Conservation (phyloP, 2,329 filamentous ascomycete genomes). For the Claviceps paspali region DNA sequence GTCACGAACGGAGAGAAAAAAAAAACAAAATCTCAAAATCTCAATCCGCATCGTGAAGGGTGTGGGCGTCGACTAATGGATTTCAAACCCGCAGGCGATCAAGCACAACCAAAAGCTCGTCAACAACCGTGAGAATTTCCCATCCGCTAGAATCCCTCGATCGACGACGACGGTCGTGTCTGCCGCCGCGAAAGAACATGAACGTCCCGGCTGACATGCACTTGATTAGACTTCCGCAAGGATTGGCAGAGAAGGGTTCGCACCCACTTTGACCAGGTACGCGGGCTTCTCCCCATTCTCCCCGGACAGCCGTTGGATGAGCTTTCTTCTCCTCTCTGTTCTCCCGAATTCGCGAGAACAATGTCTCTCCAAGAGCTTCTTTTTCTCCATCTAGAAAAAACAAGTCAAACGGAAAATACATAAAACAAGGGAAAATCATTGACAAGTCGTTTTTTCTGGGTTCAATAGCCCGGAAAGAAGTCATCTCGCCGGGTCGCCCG, state of each 20-base stretch:
- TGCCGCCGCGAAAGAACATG: not conserved
- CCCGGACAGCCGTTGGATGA: too few relatives aligned
- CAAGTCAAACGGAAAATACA: too few relatives aligned
- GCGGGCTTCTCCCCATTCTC: too few relatives aligned
- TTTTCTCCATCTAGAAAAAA: too few relatives aligned
- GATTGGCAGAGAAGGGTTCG: constrained; percentile 99
- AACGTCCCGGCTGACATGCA: constrained; percentile 23
- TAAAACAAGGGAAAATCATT: too few relatives aligned
- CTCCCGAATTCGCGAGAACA: not conserved
- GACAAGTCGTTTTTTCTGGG: not conserved
- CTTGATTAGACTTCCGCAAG: constrained; percentile 80
- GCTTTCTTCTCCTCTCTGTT: not conserved
- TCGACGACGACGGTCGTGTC: constrained; percentile 12
- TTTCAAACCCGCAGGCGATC: constrained; percentile 54
- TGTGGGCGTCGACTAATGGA: too few relatives aligned
- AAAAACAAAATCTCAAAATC: constrained; percentile 12
- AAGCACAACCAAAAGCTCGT: constrained; percentile 99
- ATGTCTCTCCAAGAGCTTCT: too few relatives aligned
- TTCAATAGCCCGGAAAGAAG: constrained; percentile 78
- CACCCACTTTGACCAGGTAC: constrained; percentile 99
- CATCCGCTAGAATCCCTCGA: constrained; percentile 4
- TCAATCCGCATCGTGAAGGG: too few relatives aligned
- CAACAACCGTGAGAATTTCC: constrained; percentile 63
- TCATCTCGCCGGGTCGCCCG: constrained; percentile 80
- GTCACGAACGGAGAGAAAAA: too few relatives aligned